Base-by-base conservation (phyloP, 2,329 filamentous ascomycete genomes). In the Cordyceps cicadae region DNA sequence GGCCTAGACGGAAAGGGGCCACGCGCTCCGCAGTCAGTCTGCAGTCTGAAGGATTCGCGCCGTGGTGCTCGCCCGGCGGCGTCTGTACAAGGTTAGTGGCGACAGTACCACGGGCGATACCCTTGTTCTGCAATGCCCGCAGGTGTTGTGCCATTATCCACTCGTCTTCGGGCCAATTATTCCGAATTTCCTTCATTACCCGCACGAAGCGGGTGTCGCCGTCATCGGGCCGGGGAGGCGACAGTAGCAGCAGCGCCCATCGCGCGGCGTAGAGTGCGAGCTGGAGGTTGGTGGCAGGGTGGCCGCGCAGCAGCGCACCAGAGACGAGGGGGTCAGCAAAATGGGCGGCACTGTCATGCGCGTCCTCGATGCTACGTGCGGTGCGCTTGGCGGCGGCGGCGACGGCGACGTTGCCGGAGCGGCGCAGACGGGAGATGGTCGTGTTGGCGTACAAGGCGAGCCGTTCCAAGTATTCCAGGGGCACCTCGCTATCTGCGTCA, bases 341-440 rank as follows among this genome's bases (percentile, higher is more conserved):
- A 37, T 70, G 69, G 21, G 70, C 61, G 43, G 70, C 69, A 32
- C 69, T 60, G 11, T 69, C 67, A 45, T 51, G 45, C 19, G 55
- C 60, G 9, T 46, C 86, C 67, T 89, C 81, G 65, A 97, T 92
- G 72, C 96, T 97, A 66, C 87, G 86, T 15, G 72, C 72, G 11
- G 88, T 89, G 58, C 92, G 86, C 66, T 89, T 79, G 8, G 92
- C 85, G 65, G 96, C 85, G 60, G 87, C 82, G 3, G 83, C 76
- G 1, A 84, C 83, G 0, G 79, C 76, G 1, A 84, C 83, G 0
- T 79, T 76, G 1, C 89, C 87, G 11, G 88, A 83, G 3, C 79
- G 77, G 21, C 96, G 77, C 65, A 88, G 87, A 7, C 72, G 70
- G 15, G 75, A 77, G 62, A 66, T 70, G 63, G 74, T 70, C 62